Percentiles rank a stretch among this genome's conserved stretches.
Evolutionary conservation across 2,329 filamentous ascomycete genomes (phyloP).

Genomic region (Neofusicoccum cordaticola): DNA sequence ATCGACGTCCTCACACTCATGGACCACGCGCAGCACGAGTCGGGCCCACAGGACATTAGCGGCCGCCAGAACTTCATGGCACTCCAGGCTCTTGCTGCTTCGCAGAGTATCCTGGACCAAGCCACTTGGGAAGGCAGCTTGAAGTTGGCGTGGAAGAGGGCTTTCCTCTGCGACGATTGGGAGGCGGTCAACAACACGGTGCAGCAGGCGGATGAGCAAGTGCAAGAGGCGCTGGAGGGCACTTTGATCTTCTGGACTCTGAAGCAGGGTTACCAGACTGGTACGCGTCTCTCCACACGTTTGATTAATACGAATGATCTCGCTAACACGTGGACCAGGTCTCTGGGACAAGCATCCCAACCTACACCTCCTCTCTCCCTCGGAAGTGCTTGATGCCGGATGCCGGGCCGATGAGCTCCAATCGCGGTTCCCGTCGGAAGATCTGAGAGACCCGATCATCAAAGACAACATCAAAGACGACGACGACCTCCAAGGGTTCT

Average conservation of each 20-base stretch:
- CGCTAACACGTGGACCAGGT: slow-evolving; percentile 15
- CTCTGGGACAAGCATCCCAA: slow-evolving; percentile 18
- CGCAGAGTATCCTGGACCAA: slow-evolving; percentile 49
- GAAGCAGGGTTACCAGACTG: slow-evolving; percentile 60
- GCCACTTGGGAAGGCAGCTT: slow-evolving; percentile 48
- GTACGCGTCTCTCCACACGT: slow-evolving; percentile 46
- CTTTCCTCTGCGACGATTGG: slow-evolving; percentile 85
- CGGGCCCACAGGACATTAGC: slow-evolving; percentile 50
- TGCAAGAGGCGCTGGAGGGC: slow-evolving; percentile 56
- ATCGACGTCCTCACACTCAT: slow-evolving; percentile 81
- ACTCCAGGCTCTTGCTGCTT: slow-evolving; percentile 64
- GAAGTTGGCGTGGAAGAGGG: slow-evolving; percentile 80
- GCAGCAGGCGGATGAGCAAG: slow-evolving; percentile 67
- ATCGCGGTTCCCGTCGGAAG: slow-evolving; percentile 49
- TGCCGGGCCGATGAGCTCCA: slow-evolving; percentile 60
- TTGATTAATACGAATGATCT: neutral
- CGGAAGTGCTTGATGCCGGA: slow-evolving; percentile 42
- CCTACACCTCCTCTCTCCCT: slow-evolving; percentile 24
- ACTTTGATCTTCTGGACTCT: slow-evolving; percentile 70
- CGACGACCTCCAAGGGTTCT: slow-evolving; percentile 58
- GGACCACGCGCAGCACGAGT: slow-evolving; percentile 47
- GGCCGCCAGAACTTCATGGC: slow-evolving; percentile 36
- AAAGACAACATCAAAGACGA: slow-evolving; percentile 74
- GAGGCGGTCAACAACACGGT: slow-evolving; percentile 72
- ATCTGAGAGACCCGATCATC: slow-evolving; percentile 64